A percentile compares a stretch with the other conserved stretches of the same genome.
Evolutionary conservation across 306 rosid genomes (phyloP).

Genomic region (Coriaria nepalensis): DNA sequence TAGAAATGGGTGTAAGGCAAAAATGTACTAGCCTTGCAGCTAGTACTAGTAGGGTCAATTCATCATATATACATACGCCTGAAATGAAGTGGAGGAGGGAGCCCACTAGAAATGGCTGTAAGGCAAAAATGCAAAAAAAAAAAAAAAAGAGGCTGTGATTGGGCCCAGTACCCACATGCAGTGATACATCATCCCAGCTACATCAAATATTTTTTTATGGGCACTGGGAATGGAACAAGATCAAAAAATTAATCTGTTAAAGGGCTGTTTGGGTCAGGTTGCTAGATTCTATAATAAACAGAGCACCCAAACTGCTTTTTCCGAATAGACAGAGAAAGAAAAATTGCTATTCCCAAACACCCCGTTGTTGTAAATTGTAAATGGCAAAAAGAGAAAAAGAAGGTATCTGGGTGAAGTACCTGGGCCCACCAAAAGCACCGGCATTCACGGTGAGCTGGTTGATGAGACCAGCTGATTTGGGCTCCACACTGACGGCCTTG

Average conservation of each 20-base stretch:
- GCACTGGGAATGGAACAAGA: background rate
- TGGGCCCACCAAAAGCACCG: slow-evolving; percentile 80
- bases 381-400: background rate
- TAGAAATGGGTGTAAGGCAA: too few relatives aligned
- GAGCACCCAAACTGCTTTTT: too few relatives aligned
- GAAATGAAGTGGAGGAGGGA: background rate
- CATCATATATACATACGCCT: background rate
- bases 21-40: too few relatives aligned
- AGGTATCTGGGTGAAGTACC: slow-evolving; percentile 23
- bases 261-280: background rate
- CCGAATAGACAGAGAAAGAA: too few relatives aligned
- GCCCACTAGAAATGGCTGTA: slow-evolving; percentile 32
- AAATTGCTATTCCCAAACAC: too few relatives aligned
- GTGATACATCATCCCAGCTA: slow-evolving; percentile 1
- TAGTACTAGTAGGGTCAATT: slow-evolving; percentile 22
- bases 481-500: slow-evolving; percentile 53
- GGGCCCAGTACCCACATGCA: slow-evolving; percentile 10
- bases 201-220: too few relatives aligned
- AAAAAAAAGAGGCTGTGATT: slow-evolving; percentile 14
- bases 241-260: background rate
- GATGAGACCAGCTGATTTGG: slow-evolving; percentile 62
- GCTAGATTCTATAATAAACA: too few relatives aligned
- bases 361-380: too few relatives aligned
- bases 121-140: slow-evolving; percentile 31
- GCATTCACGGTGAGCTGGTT: slow-evolving; percentile 71